Evolutionary conservation across 768 basidiomycete genomes (phyloP), one percentile per base, ranked within the genome.

Genomic region (Amanita thiersii): DNA sequence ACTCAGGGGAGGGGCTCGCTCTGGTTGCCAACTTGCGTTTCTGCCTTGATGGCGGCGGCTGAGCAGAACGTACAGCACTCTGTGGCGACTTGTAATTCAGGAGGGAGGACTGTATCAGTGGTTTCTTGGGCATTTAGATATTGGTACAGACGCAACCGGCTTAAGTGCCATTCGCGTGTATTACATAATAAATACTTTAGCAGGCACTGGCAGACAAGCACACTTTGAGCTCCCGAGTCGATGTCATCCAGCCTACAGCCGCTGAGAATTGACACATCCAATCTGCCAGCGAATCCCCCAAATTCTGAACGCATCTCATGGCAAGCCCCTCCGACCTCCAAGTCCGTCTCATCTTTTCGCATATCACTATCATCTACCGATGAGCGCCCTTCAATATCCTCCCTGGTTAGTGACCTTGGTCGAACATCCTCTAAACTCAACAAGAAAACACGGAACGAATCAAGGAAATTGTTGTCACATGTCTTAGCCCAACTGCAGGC

Each of bases 391-490:
- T 37, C 42, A 19, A 21, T 14, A 18, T 7, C 26, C n/a, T n/a
- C n/a, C n/a, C n/a, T n/a, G n/a, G n/a, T n/a, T n/a, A n/a, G n/a
- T 28, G 34, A 43, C 35, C 4, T 37, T 29, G 34, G 15, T n/a
- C 23, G 24, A 15, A 24, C 33, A 23, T n/a, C 32, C 8, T 33
- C 48, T 42, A 52, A 53, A 45, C 33, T 58, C 47, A 59, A 63
- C 20, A 58, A 56, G 40, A 70, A 69, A 47, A 70, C 70, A 20
- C 64, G 64, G 24, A 70, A 73, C 40, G 86, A 86, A 56, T 75
- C 79, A 6, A 72, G 77, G 37, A 87, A 87, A 54, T 64, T 86
- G 17, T 64, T 88, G 3, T 69, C 73, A 0, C 77, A 82, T 54
- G 63, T 86, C 20, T 62, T 89, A 11, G 65, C 65, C 14, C 76